Base-by-base conservation (phyloP, 495 filamentous ascomycete genomes). In the Hypoxylon intermedium region DNA sequence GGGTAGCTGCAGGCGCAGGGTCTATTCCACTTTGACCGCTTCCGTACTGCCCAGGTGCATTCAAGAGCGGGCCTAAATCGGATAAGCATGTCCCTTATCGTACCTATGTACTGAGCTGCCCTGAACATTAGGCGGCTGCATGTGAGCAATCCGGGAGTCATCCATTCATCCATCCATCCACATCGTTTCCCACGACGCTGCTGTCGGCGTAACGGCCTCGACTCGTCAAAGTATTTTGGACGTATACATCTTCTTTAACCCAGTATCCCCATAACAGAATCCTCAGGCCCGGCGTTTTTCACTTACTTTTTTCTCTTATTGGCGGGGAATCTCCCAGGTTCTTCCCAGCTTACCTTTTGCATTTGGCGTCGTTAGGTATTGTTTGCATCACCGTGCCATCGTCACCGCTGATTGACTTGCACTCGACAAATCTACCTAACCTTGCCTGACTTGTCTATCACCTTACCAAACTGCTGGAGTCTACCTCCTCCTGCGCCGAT, bases 401-500 rank as follows among this genome's bases (percentile, higher is more conserved):
- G 63, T 64, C 60, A 67, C 64, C 64, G 63, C 53, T 23, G 49
- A 63, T 63, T 63, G 47, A 45, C 45, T 63, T 63, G 28, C 42
- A 21, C 57, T 50, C 45, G 18, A 13, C 16, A 36, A 55, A 33
- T 41, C 33, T 49, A 45, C 58, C 63, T 47, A 37, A 53, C 40
- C 55, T 56, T 61, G 16, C 37, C 43, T 43, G 30, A 57, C 57
- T 28, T 34, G 16, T 9, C 44, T 28, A 15, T 31, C 26, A 56
- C 9, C 23, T 23, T 40, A 21, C 51, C 7, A 30, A 42, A 42
- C 60, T 67, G 69, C 67, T 46, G 63, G 69, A 65, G 69, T 65
- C 67, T 65, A 55, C 69, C 69, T 67, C 67, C 63, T 70, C 61
- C 63, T 49, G 60, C 60, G 51, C 54, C 18, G 9, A 61, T 20